These are phyloP conservation scores for Asclepias syriaca DNA, from an alignment of 257 asterid species.

Conservation along the genomic window DNA sequence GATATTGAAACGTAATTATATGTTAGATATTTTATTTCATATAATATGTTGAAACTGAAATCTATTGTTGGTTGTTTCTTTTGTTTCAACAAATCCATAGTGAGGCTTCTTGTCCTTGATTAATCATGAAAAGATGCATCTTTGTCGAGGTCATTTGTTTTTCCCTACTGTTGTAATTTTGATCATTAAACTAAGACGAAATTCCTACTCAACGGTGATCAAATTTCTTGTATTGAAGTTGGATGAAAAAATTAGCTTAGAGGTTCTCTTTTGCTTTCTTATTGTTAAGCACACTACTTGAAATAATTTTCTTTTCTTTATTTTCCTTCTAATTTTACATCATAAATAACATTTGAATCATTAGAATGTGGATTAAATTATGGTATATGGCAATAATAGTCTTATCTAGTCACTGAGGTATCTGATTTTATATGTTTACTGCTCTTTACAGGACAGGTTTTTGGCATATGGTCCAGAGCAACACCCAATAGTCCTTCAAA, in stretches of 20 bases:
- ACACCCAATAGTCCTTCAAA: slow-evolving; percentile 94
- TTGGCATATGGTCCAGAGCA: slow-evolving; percentile 87
- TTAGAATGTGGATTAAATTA: background rate
- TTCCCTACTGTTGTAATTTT: background rate
- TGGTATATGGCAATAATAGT: background rate
- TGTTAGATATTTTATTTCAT: background rate
- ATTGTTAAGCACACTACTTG: background rate
- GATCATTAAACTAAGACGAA: background rate
- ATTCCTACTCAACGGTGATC: background rate
- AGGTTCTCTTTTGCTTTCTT: background rate
- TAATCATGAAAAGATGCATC: too few species aligned
- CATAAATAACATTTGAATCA: background rate
- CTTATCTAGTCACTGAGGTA: background rate
- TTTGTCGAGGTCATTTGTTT: background rate
- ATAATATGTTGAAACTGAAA: background rate
- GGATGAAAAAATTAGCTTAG: slow-evolving; percentile 1
- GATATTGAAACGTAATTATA: background rate
- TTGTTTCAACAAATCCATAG: background rate
- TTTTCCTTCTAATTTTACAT: background rate
- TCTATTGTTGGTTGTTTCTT: background rate
- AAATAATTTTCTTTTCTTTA: background rate
- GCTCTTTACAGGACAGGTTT: slow-evolving; percentile 58
- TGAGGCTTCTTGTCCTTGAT: background rate
- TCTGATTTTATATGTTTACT: slow-evolving; percentile 25
- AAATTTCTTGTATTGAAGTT: background rate